phyloP scores from a whole-genome alignment of 208 protist genomes.

The Acanthamoeba royreba region DNA sequence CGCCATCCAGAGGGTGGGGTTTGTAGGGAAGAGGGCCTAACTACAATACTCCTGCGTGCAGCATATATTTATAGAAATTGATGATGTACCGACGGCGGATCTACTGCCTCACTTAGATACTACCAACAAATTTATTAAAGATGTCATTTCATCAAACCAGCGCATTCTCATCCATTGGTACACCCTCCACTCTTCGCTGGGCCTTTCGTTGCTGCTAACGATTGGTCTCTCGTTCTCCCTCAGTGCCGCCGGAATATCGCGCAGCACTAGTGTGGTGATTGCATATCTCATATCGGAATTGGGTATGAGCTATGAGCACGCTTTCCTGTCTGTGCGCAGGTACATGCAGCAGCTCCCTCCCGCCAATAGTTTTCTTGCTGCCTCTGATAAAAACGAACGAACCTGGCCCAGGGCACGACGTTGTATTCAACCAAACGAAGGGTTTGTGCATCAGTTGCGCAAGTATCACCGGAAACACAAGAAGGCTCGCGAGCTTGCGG shows the following conservation, averaged over 20 bases:
- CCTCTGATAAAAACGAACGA: not conserved
- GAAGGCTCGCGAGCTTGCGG: not conserved
- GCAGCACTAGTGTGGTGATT: not conserved
- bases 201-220: not conserved
- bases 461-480: not conserved
- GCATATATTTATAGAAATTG: not conserved
- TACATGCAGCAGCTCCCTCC: not conserved
- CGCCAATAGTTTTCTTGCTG: not conserved
- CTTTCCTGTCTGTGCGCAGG: not conserved
- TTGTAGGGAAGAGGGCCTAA: too few relatives aligned
- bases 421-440: not conserved
- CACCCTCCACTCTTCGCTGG: not conserved
- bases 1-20: too few relatives aligned
- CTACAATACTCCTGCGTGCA: too few relatives aligned
- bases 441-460: not conserved
- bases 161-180: not conserved
- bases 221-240: not conserved
- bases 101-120: not conserved
- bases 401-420: not conserved
- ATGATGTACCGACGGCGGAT: not conserved
- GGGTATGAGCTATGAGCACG: not conserved
- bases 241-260: not conserved
- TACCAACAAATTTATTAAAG: not conserved
- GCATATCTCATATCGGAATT: not conserved
- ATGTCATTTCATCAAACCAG: not conserved